These are phyloP conservation scores for Aspergillus sp. DNA, from an alignment of 2,329 filamentous ascomycete genomes.

Conservation along the genomic window DNA sequence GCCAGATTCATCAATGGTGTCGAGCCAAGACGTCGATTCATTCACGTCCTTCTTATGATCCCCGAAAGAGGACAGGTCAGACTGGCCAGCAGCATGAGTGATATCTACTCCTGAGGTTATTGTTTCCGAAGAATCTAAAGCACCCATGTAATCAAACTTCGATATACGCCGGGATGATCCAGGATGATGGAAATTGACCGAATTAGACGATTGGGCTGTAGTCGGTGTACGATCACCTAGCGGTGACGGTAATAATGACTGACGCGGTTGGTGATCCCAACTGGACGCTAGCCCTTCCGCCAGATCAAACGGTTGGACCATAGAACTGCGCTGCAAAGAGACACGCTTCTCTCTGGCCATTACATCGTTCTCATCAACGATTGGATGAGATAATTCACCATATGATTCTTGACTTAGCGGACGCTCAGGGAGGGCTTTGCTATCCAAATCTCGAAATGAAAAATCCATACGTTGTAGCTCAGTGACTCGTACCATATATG, in stretches of 20 bases:
- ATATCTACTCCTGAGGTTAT: not conserved
- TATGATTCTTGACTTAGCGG: constrained; percentile 62
- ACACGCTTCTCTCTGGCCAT: constrained; percentile 57
- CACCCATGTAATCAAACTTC: not conserved
- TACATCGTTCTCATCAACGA: constrained; percentile 40
- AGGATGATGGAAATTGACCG: constrained; percentile 41
- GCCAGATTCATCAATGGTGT: constrained; percentile 88
- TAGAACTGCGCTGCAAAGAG: constrained; percentile 52
- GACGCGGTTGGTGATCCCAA: constrained; percentile 39
- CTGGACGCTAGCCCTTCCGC: constrained; percentile 28
- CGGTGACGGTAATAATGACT: constrained; percentile 41
- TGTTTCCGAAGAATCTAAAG: not conserved
- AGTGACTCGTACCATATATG: constrained; percentile 85
- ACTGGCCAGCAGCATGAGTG: constrained; percentile 12
- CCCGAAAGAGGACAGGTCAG: constrained; percentile 26
- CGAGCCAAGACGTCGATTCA: constrained; percentile 88
- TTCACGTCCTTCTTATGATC: constrained; percentile 58
- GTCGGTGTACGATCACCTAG: constrained; percentile 32
- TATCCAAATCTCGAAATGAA: constrained; percentile 52
- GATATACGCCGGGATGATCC: constrained; percentile 14
- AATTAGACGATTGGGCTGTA: constrained; percentile 14
- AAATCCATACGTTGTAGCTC: constrained; percentile 74
- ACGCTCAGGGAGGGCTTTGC: constrained; percentile 75
- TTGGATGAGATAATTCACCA: constrained; percentile 45
- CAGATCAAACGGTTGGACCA: constrained; percentile 28